These are phyloP conservation scores for Silene latifolia DNA, from an alignment of 148 eudicot species.

Conservation along the genomic window DNA sequence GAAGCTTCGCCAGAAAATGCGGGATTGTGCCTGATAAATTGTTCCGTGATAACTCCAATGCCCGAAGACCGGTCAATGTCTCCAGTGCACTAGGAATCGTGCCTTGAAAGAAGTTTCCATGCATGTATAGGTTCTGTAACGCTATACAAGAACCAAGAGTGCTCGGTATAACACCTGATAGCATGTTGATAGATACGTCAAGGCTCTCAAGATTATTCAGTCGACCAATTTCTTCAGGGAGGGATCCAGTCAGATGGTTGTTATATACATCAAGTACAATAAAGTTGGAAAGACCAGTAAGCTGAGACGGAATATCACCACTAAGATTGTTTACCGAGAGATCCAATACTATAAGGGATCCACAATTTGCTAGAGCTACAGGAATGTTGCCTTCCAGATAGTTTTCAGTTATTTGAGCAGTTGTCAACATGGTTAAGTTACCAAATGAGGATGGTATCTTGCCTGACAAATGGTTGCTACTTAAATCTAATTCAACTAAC, in stretches of 20 bases:
- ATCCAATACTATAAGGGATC: no score
- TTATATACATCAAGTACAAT: slow-evolving; percentile 5
- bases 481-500: not conserved
- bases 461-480: slow-evolving; percentile 29
- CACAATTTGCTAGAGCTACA: no score
- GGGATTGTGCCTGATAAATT: slow-evolving; percentile 39
- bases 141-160: slow-evolving; percentile 25
- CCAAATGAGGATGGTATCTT: slow-evolving; percentile 25
- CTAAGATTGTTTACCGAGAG: no score
- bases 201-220: slow-evolving; percentile 18
- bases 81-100: slow-evolving; percentile 22
- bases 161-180: slow-evolving; percentile 32
- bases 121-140: slow-evolving; percentile 16
- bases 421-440: no score
- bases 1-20: slow-evolving; percentile 7
- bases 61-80: slow-evolving; percentile 14
- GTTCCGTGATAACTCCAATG: slow-evolving; percentile 31
- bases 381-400: no score
- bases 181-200: slow-evolving; percentile 22
- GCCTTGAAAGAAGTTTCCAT: slow-evolving; percentile 30
- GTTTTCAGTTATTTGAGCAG: no score
- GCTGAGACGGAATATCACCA: not conserved
- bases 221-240: slow-evolving; percentile 26
- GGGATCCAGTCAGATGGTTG: slow-evolving; percentile 29
- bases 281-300: slow-evolving; percentile 18